These are phyloP conservation scores for Claviceps sp. DNA, from an alignment of 2,329 filamentous ascomycete genomes.

Conservation along the genomic window DNA sequence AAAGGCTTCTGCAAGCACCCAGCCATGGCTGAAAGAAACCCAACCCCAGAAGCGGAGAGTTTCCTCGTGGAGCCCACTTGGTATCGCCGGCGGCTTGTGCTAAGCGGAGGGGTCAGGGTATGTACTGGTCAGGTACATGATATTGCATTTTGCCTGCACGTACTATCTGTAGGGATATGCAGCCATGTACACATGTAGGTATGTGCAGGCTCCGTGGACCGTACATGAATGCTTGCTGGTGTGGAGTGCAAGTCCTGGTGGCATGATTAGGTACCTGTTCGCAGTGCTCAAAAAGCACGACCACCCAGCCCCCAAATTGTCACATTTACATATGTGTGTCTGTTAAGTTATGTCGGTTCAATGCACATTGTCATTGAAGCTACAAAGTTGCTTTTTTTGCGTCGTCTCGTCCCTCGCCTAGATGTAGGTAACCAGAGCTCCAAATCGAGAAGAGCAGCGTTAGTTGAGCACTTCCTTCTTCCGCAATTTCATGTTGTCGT, in stretches of 20 bases:
- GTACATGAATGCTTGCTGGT: too few relatives aligned
- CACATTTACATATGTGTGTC: neutral
- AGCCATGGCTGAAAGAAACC: neutral
- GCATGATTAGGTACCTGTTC: too few relatives aligned
- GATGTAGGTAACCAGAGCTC: neutral
- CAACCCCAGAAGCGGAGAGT: neutral
- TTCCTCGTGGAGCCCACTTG: neutral
- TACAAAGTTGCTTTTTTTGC: neutral
- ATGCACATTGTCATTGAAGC: neutral
- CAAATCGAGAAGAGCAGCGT: neutral
- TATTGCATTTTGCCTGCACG: neutral
- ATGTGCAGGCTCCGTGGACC: too few relatives aligned
- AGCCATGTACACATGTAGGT: too few relatives aligned
- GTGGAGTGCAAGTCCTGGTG: too few relatives aligned
- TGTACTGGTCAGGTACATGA: neutral
- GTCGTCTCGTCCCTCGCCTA: neutral
- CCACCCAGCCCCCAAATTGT: neutral
- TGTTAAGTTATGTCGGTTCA: neutral
- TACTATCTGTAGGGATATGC: too few relatives aligned
- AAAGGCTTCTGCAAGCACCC: neutral
- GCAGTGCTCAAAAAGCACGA: neutral
- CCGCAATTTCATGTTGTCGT: neutral
- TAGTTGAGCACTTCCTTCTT: neutral
- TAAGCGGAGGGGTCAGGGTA: neutral
- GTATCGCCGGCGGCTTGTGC: constrained; percentile 2